Percentiles rank a stretch among this genome's conserved stretches.
Evolutionary conservation across 108 stramenopile species (phyloP).

Genomic region (Schizochytrium sp.): DNA sequence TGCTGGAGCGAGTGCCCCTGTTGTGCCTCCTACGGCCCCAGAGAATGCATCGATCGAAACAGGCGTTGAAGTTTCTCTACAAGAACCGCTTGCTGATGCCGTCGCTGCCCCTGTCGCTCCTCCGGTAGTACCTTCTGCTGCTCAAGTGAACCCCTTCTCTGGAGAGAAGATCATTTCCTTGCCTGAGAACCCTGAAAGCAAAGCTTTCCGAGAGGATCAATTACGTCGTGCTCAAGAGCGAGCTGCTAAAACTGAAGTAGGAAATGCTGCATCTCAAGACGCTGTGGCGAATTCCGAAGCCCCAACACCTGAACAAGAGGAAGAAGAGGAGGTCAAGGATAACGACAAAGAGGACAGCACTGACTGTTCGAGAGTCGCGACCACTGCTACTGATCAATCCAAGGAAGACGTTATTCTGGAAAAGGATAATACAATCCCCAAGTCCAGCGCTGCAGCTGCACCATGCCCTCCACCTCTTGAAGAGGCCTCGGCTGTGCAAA

Average conservation of each 20-base stretch:
- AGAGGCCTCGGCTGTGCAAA: too few species aligned
- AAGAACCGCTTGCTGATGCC: not conserved
- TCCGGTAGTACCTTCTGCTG: not conserved
- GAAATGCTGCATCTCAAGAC: not conserved
- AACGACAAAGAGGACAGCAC: not conserved
- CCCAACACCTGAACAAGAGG: not conserved
- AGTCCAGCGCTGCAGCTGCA: too few species aligned
- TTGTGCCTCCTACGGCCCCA: not conserved
- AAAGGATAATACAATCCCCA: too few species aligned
- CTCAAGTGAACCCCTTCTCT: not conserved
- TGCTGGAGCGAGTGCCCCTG: not conserved
- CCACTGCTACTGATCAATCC: too few species aligned
- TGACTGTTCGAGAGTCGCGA: too few species aligned
- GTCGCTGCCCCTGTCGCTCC: not conserved
- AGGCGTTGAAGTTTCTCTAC: not conserved
- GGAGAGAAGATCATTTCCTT: conserved; percentile 8
- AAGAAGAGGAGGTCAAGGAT: conserved; percentile 13
- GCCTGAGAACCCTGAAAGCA: conserved; percentile 36
- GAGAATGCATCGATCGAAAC: not conserved
- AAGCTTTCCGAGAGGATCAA: conserved; percentile 42
- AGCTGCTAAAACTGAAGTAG: not conserved
- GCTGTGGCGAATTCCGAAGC: not conserved
- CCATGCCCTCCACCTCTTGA: too few species aligned
- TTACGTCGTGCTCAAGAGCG: conserved; percentile 17
- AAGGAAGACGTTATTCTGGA: too few species aligned